Base-by-base conservation (phyloP, 345 rosid species). In the Gossypium turneri region DNA sequence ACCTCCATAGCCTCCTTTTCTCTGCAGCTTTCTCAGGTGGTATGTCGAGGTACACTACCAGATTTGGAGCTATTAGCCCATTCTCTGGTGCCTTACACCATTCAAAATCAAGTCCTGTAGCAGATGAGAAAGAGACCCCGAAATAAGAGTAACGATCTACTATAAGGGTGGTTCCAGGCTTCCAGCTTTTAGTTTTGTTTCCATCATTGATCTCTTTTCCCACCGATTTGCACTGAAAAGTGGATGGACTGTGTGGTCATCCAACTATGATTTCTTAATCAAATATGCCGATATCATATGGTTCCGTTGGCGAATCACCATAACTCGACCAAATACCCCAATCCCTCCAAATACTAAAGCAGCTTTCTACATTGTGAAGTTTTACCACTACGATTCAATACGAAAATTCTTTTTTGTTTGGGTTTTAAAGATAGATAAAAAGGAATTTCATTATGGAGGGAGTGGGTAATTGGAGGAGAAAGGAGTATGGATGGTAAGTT, bases 21-120 rank as follows among this genome's bases (percentile, higher is more conserved):
- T 92, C 93, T 0, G 98, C 92, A 76, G 98, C 98, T 90, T 83
- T 90, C 87, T 91, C 98, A 27, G 97, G 94, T 8, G 85, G 74
- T 81, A 94, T 87, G 83, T 92, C 92, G 13, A 92, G 93, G 84
- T 88, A 92, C 12, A 89, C 47, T 47, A 89, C 90, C 78, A 85
- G 20, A 81, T 94, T 97, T n/a, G 98, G 98, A 75, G 94, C 94
- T 67, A 88, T 79, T 71, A 94, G 65, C 34, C 97, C 98, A 20
- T 78, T 62, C 73, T 94, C 97, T 0, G 97, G 97, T 3, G 93
- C 88, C 92, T 94, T 92, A 78, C 99, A 93, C 98, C 97, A 94
- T n/a, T 88, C 90, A 29, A 90, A 41, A 82, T 81, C 85, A 16
- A 91, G 91, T 79, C 98, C 98, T 85, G 91, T 94, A 27, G 97